phyloP scores from a whole-genome alignment of 441 rosid genomes.

The Populus hybrid region DNA sequence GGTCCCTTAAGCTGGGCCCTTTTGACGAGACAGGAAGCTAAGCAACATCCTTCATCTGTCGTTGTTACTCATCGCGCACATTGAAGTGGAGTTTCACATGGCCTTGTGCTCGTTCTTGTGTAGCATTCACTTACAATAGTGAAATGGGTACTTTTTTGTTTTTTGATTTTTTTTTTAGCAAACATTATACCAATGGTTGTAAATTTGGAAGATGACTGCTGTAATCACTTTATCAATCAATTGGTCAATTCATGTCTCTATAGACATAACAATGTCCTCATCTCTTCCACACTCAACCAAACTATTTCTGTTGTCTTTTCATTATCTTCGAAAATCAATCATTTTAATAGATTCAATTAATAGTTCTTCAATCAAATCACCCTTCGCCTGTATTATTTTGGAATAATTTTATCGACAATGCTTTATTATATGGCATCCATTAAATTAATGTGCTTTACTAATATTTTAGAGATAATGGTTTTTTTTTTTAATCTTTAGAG shows the following conservation, averaged over 20 bases:
- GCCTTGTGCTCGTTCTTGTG: background rate
- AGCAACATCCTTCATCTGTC: background rate
- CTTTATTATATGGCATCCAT: too few species aligned
- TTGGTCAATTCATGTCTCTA: too few species aligned
- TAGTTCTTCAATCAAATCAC: background rate
- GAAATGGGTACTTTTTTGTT: too few species aligned
- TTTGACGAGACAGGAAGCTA: background rate
- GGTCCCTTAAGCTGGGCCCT: background rate
- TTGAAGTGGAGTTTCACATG: too few species aligned
- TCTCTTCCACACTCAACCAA: background rate
- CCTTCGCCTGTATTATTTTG: background rate
- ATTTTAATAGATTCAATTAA: background rate
- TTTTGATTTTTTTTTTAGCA: too few species aligned
- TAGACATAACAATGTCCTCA: background rate
- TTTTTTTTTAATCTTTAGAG: fast-evolving
- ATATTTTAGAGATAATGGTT: too few species aligned
- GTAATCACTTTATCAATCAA: too few species aligned
- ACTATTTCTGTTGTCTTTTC: background rate
- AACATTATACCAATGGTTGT: too few species aligned
- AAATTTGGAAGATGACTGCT: too few species aligned
- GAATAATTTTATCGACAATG: background rate
- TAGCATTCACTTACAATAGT: too few species aligned
- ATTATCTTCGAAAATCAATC: background rate
- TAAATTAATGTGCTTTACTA: too few species aligned
- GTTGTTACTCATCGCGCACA: background rate